Percentiles rank a stretch among this genome's conserved stretches.
Evolutionary conservation across 345 rosid species (phyloP).

Genomic region (Theobroma cacao): DNA sequence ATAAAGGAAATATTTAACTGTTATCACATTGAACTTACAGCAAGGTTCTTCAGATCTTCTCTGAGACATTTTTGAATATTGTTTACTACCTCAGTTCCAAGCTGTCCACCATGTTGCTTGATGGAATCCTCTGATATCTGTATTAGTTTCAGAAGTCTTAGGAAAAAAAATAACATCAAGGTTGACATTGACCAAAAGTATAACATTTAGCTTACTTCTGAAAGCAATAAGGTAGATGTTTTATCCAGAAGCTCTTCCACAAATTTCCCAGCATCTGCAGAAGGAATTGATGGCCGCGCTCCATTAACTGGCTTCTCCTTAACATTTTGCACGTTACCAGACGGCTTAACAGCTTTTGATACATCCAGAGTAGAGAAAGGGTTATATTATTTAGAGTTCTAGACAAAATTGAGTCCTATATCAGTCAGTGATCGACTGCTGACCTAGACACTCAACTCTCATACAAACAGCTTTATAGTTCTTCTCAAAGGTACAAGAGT

Average conservation of each 20-base stretch:
- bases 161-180: background rate
- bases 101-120: slow-evolving; percentile 42
- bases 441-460: background rate
- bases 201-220: slow-evolving; percentile 40
- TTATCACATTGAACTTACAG: slow-evolving; percentile 44
- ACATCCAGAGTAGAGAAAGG: slow-evolving; percentile 12
- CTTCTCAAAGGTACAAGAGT: background rate
- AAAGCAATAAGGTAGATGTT: slow-evolving; percentile 50
- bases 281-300: slow-evolving; percentile 21
- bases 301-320: slow-evolving; percentile 29
- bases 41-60: slow-evolving; percentile 55
- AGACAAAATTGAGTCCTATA: background rate
- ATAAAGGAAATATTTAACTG: background rate
- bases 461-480: background rate
- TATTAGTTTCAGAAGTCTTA: background rate
- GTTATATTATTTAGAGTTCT: background rate
- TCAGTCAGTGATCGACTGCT: background rate
- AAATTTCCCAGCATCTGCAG: slow-evolving; percentile 49
- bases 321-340: slow-evolving; percentile 31
- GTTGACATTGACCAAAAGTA: slow-evolving; percentile 1
- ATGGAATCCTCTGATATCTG: slow-evolving; percentile 50
- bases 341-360: slow-evolving; percentile 55
- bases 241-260: slow-evolving; percentile 69
- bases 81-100: slow-evolving; percentile 48
- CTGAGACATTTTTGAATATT: slow-evolving; percentile 45